Evolutionary conservation across 768 basidiomycete species (phyloP).

Genomic region (Dioszegia hungarica): DNA sequence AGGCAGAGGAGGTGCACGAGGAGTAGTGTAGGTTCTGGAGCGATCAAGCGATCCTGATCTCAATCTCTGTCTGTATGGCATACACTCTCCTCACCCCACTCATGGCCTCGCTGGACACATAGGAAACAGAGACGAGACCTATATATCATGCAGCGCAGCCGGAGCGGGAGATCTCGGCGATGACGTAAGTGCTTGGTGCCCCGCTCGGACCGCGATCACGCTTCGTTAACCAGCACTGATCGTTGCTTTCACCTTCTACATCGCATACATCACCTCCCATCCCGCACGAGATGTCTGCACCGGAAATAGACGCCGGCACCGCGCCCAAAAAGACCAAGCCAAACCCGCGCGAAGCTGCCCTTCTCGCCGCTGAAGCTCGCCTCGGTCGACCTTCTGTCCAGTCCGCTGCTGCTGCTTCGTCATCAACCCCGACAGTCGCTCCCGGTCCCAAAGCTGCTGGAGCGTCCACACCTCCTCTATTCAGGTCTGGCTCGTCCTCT

Average conservation of each 20-base stretch:
- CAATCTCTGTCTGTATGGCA: too few species aligned
- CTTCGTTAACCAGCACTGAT: neutral
- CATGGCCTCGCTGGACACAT: too few species aligned
- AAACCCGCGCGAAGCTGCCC: constrained; percentile 15
- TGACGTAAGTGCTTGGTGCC: too few species aligned
- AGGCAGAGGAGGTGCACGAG: neutral
- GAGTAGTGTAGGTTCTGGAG: too few species aligned
- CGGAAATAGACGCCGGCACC: neutral
- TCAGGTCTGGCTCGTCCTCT: neutral
- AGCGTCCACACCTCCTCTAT: neutral
- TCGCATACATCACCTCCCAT: neutral
- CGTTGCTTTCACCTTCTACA: neutral
- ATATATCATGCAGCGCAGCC: too few species aligned
- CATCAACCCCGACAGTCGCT: neutral
- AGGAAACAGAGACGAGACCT: too few species aligned
- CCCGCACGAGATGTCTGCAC: neutral
- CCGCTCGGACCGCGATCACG: too few species aligned
- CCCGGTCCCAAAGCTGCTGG: neutral
- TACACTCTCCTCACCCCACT: too few species aligned
- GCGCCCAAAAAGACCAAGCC: neutral
- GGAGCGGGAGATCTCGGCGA: too few species aligned
- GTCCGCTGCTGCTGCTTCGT: neutral
- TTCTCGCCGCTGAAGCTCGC: constrained; percentile 30
- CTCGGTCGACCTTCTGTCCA: neutral
- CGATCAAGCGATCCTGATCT: too few species aligned